A percentile compares a stretch with the other conserved stretches of the same genome.
phyloP scores from a whole-genome alignment of 176 grass and related monocot genomes.

The Oropetium thomaeum region DNA sequence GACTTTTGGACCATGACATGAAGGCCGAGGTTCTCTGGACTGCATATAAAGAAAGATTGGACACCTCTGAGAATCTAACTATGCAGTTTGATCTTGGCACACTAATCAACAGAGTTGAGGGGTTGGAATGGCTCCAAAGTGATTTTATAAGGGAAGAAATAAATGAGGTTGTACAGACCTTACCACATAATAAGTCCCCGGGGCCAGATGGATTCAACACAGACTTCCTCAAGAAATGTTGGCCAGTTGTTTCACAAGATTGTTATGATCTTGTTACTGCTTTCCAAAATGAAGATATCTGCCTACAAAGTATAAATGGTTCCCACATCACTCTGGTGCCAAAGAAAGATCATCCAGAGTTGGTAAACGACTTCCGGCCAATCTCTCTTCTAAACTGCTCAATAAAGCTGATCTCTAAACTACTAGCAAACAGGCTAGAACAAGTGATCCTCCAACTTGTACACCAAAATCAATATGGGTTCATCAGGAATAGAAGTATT shows the following conservation, averaged over 20 bases:
- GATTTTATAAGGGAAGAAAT: too few relatives aligned
- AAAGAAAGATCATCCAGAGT: not conserved
- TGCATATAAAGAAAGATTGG: not conserved
- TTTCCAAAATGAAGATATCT: not conserved
- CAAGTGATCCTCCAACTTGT: not conserved
- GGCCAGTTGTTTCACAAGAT: rapidly evolving
- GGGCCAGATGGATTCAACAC: not conserved
- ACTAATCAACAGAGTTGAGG: too few relatives aligned
- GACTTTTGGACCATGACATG: too few relatives aligned
- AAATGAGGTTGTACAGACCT: too few relatives aligned
- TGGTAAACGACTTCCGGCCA: not conserved
- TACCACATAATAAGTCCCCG: not conserved
- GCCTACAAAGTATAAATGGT: not conserved
- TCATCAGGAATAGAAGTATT: too few relatives aligned
- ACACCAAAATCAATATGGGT: too few relatives aligned
- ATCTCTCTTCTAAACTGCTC: not conserved
- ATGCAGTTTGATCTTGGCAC: too few relatives aligned
- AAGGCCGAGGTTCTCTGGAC: not conserved
- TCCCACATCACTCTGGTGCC: too few relatives aligned
- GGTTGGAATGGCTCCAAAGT: too few relatives aligned
- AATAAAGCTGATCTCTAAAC: not conserved
- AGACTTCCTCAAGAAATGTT: not conserved
- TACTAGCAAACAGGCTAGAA: not conserved
- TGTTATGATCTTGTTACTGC: rapidly evolving
- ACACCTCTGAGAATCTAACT: not conserved